Evolutionary conservation across 345 rosid species (phyloP), one percentile per base, ranked within the genome.

Genomic region (Microcos paniculata): DNA sequence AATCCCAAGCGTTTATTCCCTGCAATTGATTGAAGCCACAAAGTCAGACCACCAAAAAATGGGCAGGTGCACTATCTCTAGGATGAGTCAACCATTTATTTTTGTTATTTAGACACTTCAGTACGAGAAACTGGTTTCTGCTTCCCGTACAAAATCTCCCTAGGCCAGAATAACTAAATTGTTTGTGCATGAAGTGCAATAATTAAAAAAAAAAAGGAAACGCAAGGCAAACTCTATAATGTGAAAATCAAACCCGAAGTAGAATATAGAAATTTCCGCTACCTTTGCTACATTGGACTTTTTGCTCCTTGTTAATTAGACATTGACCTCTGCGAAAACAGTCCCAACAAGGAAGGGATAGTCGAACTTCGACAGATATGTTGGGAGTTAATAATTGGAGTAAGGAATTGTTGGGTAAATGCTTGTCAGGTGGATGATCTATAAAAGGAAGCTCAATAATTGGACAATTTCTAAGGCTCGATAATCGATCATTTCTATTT

Each of bases 11-110:
- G n/a, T 8, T 43, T 24, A 7, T 63, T 2, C 66, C 76, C 91
- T 86, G 84, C 74, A 73, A 76, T 8, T 46, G 24, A 76, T 8
- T 46, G 15, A 26, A 45, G 23, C 24, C 16, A 69, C 10, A 48
- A 30, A 30, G 59, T 69, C 14, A 69, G 43, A 45, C 21, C 35
- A 13, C 43, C 1, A 48, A 48, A 24, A 46, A 16, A 28, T 19
- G 3, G 0, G 4, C 8, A 16, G 12, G 15, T 28, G 55, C 31
- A 68, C 24, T 28, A 46, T 16, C 24, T 16, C 10, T 4, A 26
- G 9, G 58, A 13, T 5, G 30, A 69, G 38, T 48, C 18, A 48
- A 26, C 71, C 35, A 13, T 46, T 65, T 18, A 3, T 14, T 12
- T 21, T 12, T 38, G 8, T 19, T 35, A 23, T 7, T 62, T 16